Base-by-base conservation (phyloP, 768 basidiomycete genomes). In the Boletus coccyginus region DNA sequence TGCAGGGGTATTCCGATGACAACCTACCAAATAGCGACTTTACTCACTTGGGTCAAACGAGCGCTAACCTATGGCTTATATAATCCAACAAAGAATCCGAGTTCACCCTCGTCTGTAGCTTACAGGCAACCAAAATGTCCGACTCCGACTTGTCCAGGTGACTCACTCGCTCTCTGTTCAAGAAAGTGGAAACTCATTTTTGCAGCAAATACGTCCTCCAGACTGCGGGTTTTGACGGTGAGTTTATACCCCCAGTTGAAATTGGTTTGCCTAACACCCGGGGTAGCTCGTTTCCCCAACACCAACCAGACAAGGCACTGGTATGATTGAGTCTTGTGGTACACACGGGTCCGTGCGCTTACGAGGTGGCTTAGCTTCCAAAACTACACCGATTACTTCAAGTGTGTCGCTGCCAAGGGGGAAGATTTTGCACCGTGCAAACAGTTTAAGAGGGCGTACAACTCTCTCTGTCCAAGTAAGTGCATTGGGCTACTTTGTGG, bases 391-490 rank as follows among this genome's bases (percentile, higher is more conserved):
- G 97, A 99, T 76, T 98, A 97, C 81, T 94, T 95, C 86, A 96
- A 96, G 75, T 99, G 97, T 74, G 77, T 98, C 65, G 75, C 90
- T 65, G 95, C 95, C 65, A 98, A 97, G 78, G 97, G 97, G 63
- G 97, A 99, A 64, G 97, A 98, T 57, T 98, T 87, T 72, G 86
- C 88, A n/a, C 94, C 97, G 2, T 98, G 97, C 88, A 94, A 94
- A 78, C 95, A 97, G 75, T 99, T 99, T 86, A 91, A 90, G 79
- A 84, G 86, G 73, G 92, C 92, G 31, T 99, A 94, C 81, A 83
- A 93, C 79, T 94, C 95, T 41, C 85, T 98, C 57, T 99, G 97
- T 78, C 97, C 97, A 61, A 98, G 97, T 98, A 66, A 73, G 94
- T 87, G 14, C 17, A 39, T 27, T 46, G 9, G 13, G 4, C 32